phyloP scores from a whole-genome alignment of 306 rosid species.

The Crataegus laevigata region DNA sequence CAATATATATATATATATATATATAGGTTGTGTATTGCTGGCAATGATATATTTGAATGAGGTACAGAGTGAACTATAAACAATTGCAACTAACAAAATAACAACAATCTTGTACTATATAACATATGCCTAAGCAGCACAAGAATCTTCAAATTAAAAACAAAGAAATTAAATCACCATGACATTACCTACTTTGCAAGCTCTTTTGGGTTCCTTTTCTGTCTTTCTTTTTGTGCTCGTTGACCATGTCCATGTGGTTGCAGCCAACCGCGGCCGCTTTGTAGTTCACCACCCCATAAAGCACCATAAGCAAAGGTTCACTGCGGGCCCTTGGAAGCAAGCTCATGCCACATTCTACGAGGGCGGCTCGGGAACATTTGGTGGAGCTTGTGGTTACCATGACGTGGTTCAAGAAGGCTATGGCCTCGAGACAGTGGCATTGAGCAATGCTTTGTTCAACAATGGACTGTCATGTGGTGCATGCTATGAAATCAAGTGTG shows the following conservation, averaged over 20 bases:
- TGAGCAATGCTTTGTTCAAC: constrained; percentile 59
- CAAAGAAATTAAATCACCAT: neutral
- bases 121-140: neutral
- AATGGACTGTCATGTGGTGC: constrained; percentile 59
- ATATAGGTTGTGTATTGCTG: too few species aligned
- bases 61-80: too few species aligned
- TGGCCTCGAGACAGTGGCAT: constrained; percentile 56
- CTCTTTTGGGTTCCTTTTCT: neutral
- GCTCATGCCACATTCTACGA: constrained; percentile 82
- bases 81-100: too few species aligned
- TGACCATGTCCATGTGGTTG: neutral
- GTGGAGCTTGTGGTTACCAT: constrained; percentile 80
- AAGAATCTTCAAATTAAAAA: neutral
- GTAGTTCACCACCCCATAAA: neutral
- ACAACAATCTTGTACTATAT: too few species aligned
- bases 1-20: too few species aligned
- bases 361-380: constrained; percentile 47
- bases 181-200: neutral
- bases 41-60: too few species aligned
- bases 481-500: constrained; percentile 62
- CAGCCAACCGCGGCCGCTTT: neutral
- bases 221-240: neutral
- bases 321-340: constrained; percentile 51
- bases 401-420: constrained; percentile 65
- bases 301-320: constrained; percentile 13